Evolutionary conservation across 1,139 yeast genomes (phyloP), one percentile per base, ranked within the genome.

Genomic region (Saccharomycopsis crataegensis): DNA sequence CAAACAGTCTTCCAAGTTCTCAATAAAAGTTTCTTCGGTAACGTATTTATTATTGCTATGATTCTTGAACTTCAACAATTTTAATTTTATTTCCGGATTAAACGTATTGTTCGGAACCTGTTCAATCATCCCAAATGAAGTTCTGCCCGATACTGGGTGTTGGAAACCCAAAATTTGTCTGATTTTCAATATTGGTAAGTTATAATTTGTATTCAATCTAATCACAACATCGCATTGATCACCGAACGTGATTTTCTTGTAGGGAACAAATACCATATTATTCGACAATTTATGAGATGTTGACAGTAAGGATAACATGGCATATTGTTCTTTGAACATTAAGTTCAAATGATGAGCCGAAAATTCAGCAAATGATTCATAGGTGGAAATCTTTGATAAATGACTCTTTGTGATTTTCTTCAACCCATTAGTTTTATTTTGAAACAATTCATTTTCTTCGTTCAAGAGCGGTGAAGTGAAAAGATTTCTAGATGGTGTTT

Each of bases 31-130:
- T n/a, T 37, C 34, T 8, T 40, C 43, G 8, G 41, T 7, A 32
- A 14, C 32, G 47, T 28, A 47, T 2, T 11, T 43, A 14, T 33
- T 41, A 3, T 32, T 41, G n/a, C 31, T 28, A 43, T 17, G 34
- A n/a, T 48, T 34, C 8, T 43, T 47, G 34, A 46, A 43, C 17
- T 41, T 41, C 16, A 55, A 31, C 42, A 55, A 33, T 33, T 48
- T 32, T 9, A 57, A 36, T 43, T 50, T 57, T 14, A 57, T 37
- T 38, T 57, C 59, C n/a, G 59, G 59, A 43, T 57, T 57, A 32
- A 52, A 57, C 22, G 42, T 36, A 32, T 57, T 57, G 16, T 49
- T 52, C 12, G 59, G 59, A 37, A 52, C 46, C 34, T 57, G 49
- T 12, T 42, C 46, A 14, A 57, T 50, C 22, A 41, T 33, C 11